Evolutionary conservation across 2,329 filamentous ascomycete species (phyloP).

Genomic region (Xylariomycetidae sp.): DNA sequence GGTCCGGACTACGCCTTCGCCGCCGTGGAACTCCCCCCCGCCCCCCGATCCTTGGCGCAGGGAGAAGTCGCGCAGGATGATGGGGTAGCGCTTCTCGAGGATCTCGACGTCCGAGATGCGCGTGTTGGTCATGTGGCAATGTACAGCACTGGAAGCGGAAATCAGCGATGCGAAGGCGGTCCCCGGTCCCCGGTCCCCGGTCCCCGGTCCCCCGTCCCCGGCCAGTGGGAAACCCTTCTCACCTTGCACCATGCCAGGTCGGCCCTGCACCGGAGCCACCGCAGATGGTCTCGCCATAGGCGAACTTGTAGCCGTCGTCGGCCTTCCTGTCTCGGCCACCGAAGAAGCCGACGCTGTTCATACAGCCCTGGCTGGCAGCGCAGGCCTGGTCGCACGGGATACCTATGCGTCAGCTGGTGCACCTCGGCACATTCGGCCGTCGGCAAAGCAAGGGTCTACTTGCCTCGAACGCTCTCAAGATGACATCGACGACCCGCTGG

Average conservation of each 20-base stretch:
- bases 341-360: conserved; percentile 69
- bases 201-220: no score
- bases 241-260: no score
- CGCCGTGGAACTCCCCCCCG: conserved; percentile 53
- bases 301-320: conserved; percentile 38
- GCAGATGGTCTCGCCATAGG: conserved; percentile 73
- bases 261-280: no score
- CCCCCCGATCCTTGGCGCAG: conserved; percentile 53
- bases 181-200: no score
- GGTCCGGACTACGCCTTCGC: conserved; percentile 62
- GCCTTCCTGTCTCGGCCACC: conserved; percentile 5
- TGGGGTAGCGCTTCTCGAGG: conserved; percentile 64
- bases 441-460: no score
- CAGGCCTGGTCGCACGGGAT: no score
- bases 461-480: conserved; percentile 20
- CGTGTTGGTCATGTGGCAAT: conserved; percentile 72
- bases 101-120: conserved; percentile 67
- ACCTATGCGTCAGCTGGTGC: no score
- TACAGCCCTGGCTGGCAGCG: conserved; percentile 68
- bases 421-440: no score
- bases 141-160: no score
- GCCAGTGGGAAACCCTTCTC: no score
- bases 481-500: conserved; percentile 15
- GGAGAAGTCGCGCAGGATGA: conserved; percentile 58
- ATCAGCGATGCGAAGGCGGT: no score